phyloP scores from a whole-genome alignment of 805 yeast genomes.

The Saccharomycopsis sp. region DNA sequence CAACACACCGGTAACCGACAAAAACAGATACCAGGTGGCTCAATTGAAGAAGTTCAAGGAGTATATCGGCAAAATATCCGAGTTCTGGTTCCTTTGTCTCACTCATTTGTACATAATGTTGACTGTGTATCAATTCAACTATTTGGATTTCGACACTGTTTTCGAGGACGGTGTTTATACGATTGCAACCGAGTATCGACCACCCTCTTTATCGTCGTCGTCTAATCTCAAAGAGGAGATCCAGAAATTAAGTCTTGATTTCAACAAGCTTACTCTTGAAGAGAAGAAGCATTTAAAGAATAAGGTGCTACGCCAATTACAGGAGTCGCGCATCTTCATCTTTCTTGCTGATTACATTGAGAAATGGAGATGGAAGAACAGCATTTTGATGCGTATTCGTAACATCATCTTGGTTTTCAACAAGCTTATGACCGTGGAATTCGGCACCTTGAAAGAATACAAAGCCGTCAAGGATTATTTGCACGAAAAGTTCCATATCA shows the following conservation, averaged over 20 bases:
- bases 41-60: not conserved
- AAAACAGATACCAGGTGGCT: not conserved
- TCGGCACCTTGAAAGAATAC: conserved; percentile 50
- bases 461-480: conserved; percentile 42
- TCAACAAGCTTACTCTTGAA: conserved; percentile 4
- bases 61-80: not conserved
- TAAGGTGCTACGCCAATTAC: conserved; percentile 22
- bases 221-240: not conserved
- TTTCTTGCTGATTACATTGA: conserved; percentile 47
- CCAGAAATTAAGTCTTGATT: not conserved
- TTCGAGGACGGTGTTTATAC: not conserved
- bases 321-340: conserved; percentile 35
- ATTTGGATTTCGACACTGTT: not conserved
- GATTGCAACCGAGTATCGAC: conserved; percentile 19
- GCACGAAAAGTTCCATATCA: conserved; percentile 35
- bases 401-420: conserved; percentile 48
- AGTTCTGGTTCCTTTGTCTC: conserved; percentile 17
- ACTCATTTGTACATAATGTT: conserved; percentile 16
- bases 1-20: not conserved
- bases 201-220: conserved; percentile 8
- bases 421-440: conserved; percentile 48
- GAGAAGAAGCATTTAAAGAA: not conserved
- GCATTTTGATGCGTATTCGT: conserved; percentile 43
- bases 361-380: conserved; percentile 56
- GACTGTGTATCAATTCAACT: conserved; percentile 5